Conservation (phyloP, 164 flowering plant genomes). For the Vitis riparia region DNA sequence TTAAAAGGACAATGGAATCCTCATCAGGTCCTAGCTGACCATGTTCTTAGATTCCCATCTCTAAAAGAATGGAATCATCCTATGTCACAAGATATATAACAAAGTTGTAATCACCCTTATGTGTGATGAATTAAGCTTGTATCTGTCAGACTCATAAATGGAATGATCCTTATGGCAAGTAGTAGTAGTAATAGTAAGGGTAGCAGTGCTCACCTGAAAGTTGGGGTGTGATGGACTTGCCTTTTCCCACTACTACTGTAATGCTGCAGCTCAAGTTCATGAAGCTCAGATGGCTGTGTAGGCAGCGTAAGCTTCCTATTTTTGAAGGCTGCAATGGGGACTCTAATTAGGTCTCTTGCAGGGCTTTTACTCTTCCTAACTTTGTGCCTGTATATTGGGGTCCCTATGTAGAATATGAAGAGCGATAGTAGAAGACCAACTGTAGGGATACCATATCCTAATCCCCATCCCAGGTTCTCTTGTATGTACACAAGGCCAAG, state of each 20-base stretch:
- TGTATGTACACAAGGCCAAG: slow-evolving; percentile 80
- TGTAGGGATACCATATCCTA: slow-evolving; percentile 87
- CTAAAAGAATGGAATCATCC: not conserved
- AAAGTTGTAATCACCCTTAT: too few relatives aligned
- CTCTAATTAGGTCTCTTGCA: slow-evolving; percentile 50
- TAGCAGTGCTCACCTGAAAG: slow-evolving; percentile 53
- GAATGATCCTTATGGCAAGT: not conserved
- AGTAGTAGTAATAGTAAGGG: not conserved
- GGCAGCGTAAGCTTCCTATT: slow-evolving; percentile 53
- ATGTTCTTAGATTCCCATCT: slow-evolving; percentile 4
- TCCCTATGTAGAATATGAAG: slow-evolving; percentile 70
- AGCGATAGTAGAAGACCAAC: slow-evolving; percentile 65
- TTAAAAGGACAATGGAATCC: not conserved
- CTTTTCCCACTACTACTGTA: slow-evolving; percentile 50
- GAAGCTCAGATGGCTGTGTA: slow-evolving; percentile 40
- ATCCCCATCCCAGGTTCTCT: slow-evolving; percentile 85
- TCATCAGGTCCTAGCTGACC: not conserved
- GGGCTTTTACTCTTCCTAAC: slow-evolving; percentile 53
- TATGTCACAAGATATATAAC: not conserved
- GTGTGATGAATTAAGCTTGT: too few relatives aligned
- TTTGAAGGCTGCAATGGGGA: slow-evolving; percentile 50
- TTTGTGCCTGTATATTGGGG: slow-evolving; percentile 76
- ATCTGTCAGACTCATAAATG: not conserved
- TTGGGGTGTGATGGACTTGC: slow-evolving; percentile 54
- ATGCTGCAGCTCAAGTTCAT: slow-evolving; percentile 56